Base-by-base conservation (phyloP, 139 green algal genomes). In the Axilococcus clingmanii region DNA sequence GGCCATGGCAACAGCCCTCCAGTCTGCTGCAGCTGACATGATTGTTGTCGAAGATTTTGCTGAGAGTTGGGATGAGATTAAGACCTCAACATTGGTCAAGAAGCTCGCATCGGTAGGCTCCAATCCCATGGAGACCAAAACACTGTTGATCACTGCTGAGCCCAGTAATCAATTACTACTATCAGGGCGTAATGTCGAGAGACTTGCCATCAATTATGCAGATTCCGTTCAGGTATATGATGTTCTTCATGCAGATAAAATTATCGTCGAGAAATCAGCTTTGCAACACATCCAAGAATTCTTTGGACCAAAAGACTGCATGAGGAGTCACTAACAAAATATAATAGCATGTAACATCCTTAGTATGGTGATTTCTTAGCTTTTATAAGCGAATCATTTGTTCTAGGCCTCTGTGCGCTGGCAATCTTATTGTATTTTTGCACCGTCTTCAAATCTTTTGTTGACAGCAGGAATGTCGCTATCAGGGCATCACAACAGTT, bases 1-100 rank as follows among this genome's bases (percentile, higher is more conserved):
- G 23, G 92, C 91, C 2, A 57, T 96, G 43, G 81, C 81, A 27
- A 97, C 93, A 30, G 88, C 92, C 9, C 62, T 99, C 45, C 85
- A 95, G 66, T 86, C 55, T 48, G 92, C 93, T 3, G 79, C 84
- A 5, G 52, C 19, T 9, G 80, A 87, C 63, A 87, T 89, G 55
- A 72, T 87, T n/a, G 86, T 97, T 3, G 72, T 94, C 0, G 85
- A 93, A 12, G 61, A 79, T 52, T 57, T 86, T 40, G 48, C 11
- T 49, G 52, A 69, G 19, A 54, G 55, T 4, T 44, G 86, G 40
- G 30, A 25, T 11, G 57, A 50, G 12, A 53, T 67, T 8, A 94
- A 93, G 75, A 96, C 91, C 38, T 93, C 92, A 64, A 58, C 45
- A 2, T 62, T 98, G 28, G 58, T 95, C 2, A 36, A 46, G 3